Evolutionary conservation across 1,284 basidiomycete genomes (phyloP), one percentile per base, ranked within the genome.

Genomic region (Athelia psychrophila): DNA sequence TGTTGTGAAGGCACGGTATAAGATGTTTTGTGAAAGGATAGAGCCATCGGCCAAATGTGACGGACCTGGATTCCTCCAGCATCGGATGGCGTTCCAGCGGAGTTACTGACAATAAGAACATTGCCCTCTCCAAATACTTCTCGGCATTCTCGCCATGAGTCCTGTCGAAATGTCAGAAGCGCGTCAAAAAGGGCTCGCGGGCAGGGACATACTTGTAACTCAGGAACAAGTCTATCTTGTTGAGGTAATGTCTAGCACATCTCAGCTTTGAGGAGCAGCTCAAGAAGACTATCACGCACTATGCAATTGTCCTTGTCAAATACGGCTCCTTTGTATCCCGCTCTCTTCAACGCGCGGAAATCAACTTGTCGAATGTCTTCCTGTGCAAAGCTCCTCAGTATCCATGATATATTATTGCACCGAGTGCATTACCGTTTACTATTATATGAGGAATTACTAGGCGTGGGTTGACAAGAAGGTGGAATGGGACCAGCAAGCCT

Each of bases 291-390:
- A n/a, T 2, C 27, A 71, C 84, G 33, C 61, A 93, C 94, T 59
- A 98, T 70, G 64, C 96, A 98, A 60, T 99, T 98, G 68, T 99
- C 96, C 73, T 98, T 98, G 80, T 98, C 96, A 59, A 98, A 89
- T 0, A 99, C 86, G 12, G 91, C 88, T 30, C 89, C 94, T 45
- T 86, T 83, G 62, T 93, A 95, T 2, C 95, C 95, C 16, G 84
- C 83, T 51, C 76, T 75, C 54, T 80, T 79, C 35, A 98, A 75
- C 15, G 84, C 86, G n/a, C 63, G 61, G 78, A 95, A 98, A 68
- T 98, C 86, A 60, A 98, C 76, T 58, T 91, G 79, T 68, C 90
- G 86, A 60, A 98, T 93, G 65, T 93, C 94, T 91, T 80, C 64
- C 79, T 81, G 64, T 56, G 58, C 49, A 51, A 53, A 49, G 61